Base-by-base conservation (phyloP, 75 land plant genomes). In the Selaginella moellendorffii region DNA sequence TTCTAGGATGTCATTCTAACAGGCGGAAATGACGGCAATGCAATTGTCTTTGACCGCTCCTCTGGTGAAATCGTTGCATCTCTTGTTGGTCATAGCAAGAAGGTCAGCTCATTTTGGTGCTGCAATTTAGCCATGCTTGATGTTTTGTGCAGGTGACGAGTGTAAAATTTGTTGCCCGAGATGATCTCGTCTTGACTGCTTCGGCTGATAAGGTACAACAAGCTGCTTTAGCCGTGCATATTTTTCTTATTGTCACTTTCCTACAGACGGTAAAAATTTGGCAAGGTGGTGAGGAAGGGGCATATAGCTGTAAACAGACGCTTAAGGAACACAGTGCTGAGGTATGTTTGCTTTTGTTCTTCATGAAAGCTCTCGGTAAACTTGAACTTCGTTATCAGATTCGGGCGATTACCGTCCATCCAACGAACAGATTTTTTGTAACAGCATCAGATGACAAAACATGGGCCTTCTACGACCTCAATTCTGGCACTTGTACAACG, bases 381-480 rank as follows among this genome's bases (percentile, higher is more conserved):
- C 52, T 63, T 36, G 10, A 31, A 10, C 29, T 56, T 59, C 31
- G n/a, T 54, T 27, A 1, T 36, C 80, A 93, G 98, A 96, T 93
- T 20, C 78, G 81, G 79, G 96, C 98, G 36, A 90, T 93, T 2
- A 81, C 98, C 0, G 77, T 93, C 46, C 98, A 93, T 72, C 90
- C 98, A 29, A 93, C 96, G n/a, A 74, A 86, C 61, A 83, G 85
- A 25, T 93, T 85, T 72, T 85, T 86, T 67, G 98, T 93, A 30
- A 83, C 96, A 31, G 90, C 96, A 66, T 88, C 96, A 52, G 65
- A 81, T 29, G 98, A 93, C 65, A 80, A 74, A 24, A 82, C 91
- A 52, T 93, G 98, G 98, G 88, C 86, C 74, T 93, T 93, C 31
- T 93, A 93, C 63, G 98, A 93, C 72, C 77, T 93, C 31, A 36